phyloP scores from a whole-genome alignment of 2,329 filamentous ascomycete genomes.

The Pyricularia sp. region DNA sequence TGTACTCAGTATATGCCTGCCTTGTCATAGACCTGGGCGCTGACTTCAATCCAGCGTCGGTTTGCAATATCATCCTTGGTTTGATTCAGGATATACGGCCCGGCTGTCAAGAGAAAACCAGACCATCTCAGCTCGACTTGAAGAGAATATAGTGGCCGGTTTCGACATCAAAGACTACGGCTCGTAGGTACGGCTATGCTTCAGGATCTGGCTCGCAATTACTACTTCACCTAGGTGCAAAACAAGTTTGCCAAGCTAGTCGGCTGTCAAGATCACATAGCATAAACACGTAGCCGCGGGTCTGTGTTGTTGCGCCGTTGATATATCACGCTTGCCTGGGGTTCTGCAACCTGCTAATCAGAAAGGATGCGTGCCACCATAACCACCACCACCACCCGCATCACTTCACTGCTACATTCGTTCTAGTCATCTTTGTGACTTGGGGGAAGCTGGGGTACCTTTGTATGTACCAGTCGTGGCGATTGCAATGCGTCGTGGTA shows the following conservation, averaged over 20 bases:
- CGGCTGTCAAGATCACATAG: neutral
- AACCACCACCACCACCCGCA: no score
- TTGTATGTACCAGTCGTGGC: neutral
- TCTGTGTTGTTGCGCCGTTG: neutral
- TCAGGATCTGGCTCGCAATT: neutral
- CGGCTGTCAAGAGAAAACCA: neutral
- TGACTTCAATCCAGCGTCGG: neutral
- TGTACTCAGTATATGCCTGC: neutral
- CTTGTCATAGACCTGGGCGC: neutral
- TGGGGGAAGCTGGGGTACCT: neutral
- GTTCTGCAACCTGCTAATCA: neutral
- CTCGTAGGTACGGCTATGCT: neutral
- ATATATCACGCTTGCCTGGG: neutral
- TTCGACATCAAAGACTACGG: neutral
- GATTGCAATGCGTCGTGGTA: neutral
- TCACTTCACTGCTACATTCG: neutral
- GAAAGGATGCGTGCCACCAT: neutral
- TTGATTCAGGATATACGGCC: neutral
- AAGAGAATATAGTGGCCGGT: neutral
- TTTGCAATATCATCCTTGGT: neutral
- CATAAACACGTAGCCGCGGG: neutral
- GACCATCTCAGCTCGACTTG: neutral
- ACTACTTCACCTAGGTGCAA: neutral
- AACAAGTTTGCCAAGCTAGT: neutral
- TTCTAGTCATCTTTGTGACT: neutral